Percentiles rank a stretch among this genome's conserved stretches.
Evolutionary conservation across 2,329 filamentous ascomycete species (phyloP).

Genomic region (Aureobasidium leucospermi): DNA sequence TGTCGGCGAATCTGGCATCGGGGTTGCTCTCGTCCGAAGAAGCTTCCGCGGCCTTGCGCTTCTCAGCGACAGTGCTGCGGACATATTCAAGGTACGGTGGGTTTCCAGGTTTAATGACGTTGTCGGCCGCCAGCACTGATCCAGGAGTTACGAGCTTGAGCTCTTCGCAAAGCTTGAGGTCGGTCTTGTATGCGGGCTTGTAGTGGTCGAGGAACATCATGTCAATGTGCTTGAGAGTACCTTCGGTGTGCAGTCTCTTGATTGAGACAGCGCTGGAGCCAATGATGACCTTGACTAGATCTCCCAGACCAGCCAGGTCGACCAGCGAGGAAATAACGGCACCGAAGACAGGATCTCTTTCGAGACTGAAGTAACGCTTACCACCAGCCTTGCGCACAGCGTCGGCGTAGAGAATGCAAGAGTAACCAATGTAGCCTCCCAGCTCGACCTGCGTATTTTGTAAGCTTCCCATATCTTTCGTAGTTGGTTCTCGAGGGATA

Average conservation of each 20-base stretch:
- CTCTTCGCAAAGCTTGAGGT: conserved; percentile 70
- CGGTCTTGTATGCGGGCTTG: conserved; percentile 66
- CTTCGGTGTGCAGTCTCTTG: conserved; percentile 49
- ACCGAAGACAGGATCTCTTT: conserved; percentile 66
- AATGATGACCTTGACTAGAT: conserved; percentile 63
- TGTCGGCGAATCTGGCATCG: conserved; percentile 37
- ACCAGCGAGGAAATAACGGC: conserved; percentile 62
- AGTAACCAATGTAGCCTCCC: conserved; percentile 77
- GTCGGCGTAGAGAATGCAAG: conserved; percentile 65
- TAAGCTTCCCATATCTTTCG: conserved; percentile 18
- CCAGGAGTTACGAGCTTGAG: conserved; percentile 57
- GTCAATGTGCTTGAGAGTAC: conserved; percentile 54
- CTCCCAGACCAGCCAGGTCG: conserved; percentile 64
- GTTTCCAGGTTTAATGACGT: conserved; percentile 64
- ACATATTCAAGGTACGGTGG: conserved; percentile 66
- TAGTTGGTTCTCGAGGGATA: neutral
- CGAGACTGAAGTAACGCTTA: conserved; percentile 61
- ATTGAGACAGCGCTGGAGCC: conserved; percentile 63
- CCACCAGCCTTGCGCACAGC: conserved; percentile 58
- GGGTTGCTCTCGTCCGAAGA: conserved; percentile 24
- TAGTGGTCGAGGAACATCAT: conserved; percentile 75
- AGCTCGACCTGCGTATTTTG: conserved; percentile 53
- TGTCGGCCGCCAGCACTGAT: conserved; percentile 59
- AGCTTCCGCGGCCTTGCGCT: conserved; percentile 39
- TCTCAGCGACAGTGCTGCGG: conserved; percentile 55